Percentiles rank a stretch among this genome's conserved stretches.
These are phyloP conservation scores for Trypanosoma congolense DNA, from an alignment of 208 protist genomes.

Conservation along the genomic window DNA sequence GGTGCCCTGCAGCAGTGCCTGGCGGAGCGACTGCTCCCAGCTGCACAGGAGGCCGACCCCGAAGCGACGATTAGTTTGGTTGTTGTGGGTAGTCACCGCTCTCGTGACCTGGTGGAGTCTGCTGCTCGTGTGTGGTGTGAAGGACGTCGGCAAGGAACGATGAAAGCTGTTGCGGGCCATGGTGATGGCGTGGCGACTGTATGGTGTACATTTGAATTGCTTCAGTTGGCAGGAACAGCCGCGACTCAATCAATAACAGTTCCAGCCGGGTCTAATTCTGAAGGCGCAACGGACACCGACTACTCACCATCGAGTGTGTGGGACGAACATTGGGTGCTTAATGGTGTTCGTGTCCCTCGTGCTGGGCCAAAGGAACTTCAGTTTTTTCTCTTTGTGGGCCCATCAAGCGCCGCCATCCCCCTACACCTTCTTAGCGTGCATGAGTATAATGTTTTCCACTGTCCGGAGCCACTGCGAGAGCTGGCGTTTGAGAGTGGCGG, in stretches of 20 bases:
- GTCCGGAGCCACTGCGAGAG: slow-evolving; percentile 33
- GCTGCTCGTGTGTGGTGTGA: slow-evolving; percentile 6
- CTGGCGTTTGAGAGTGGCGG: slow-evolving; percentile 10
- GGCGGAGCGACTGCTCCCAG: not conserved
- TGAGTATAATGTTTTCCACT: slow-evolving; percentile 74
- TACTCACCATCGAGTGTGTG: not conserved
- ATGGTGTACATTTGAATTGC: slow-evolving; percentile 28
- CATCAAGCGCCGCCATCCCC: slow-evolving; percentile 30
- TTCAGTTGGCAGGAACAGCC: not conserved
- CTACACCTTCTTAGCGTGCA: slow-evolving; percentile 56
- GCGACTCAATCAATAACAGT: not conserved
- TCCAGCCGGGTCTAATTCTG: not conserved
- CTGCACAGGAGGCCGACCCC: not conserved
- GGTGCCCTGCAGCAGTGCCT: slow-evolving; percentile 5
- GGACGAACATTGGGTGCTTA: slow-evolving; percentile 48
- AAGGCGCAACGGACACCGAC: not conserved
- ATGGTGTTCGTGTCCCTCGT: slow-evolving; percentile 56
- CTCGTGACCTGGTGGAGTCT: slow-evolving; percentile 13
- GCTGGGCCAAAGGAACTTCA: slow-evolving; percentile 24
- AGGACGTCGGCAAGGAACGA: slow-evolving; percentile 1
- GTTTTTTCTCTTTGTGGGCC: slow-evolving; percentile 67
- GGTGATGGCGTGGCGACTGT: slow-evolving; percentile 7
- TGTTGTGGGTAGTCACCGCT: slow-evolving; percentile 27
- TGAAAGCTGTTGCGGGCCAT: not conserved
- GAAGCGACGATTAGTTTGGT: slow-evolving; percentile 14